Evolutionary conservation across 148 eudicot species (phyloP).

Genomic region (Suaeda aralocaspica): DNA sequence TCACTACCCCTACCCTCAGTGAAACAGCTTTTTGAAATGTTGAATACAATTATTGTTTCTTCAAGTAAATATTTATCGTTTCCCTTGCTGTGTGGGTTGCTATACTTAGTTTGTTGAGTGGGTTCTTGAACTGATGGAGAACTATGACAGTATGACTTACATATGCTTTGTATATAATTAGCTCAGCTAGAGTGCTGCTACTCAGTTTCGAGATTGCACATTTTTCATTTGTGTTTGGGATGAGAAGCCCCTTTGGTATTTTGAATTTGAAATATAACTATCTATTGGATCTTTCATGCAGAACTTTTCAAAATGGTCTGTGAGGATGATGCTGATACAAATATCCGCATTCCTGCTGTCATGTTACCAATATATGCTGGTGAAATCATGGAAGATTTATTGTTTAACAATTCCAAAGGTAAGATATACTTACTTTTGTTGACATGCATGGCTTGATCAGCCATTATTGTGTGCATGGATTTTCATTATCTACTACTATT

Average conservation of each 20-base stretch:
- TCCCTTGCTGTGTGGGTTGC: too few species aligned
- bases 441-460: slow-evolving; percentile 8
- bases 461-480: slow-evolving; percentile 19
- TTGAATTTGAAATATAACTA: neutral
- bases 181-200: neutral
- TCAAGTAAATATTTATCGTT: too few species aligned
- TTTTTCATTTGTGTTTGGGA: neutral
- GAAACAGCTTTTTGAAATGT: too few species aligned
- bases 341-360: slow-evolving; percentile 77
- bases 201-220: neutral
- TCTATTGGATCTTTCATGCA: slow-evolving; percentile 30
- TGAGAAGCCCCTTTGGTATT: neutral
- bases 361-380: slow-evolving; percentile 95
- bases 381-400: slow-evolving; percentile 39
- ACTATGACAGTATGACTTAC: too few species aligned
- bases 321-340: slow-evolving; percentile 67
- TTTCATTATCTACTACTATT: slow-evolving; percentile 28
- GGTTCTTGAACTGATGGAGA: too few species aligned
- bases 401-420: slow-evolving; percentile 62
- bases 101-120: neutral
- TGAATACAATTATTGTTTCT: too few species aligned
- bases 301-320: slow-evolving; percentile 98
- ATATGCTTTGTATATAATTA: neutral
- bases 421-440: slow-evolving; percentile 20
- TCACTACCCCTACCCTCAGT: too few species aligned